Evolutionary conservation across 228 moss, liverwort and hornwort species (phyloP).

Genomic region (Sphagnum fallax): DNA sequence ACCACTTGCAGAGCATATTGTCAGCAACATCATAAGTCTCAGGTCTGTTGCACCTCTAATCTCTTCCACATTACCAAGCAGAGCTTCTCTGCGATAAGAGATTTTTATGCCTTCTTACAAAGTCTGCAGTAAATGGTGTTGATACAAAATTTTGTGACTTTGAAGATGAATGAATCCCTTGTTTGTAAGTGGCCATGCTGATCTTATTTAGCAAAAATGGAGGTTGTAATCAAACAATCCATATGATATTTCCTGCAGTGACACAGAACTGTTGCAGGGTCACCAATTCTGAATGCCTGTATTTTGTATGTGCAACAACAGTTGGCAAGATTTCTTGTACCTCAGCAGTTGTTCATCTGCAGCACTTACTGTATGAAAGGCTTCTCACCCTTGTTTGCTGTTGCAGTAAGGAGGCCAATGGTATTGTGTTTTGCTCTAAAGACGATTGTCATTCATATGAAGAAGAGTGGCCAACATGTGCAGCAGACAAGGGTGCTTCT

Average conservation of each 20-base stretch:
- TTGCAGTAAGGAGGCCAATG: conserved; percentile 41
- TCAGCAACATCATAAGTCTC: conserved; percentile 57
- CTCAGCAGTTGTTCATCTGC: neutral
- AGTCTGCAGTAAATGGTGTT: neutral
- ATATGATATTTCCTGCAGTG: neutral
- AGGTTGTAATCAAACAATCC: neutral
- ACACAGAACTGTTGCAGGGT: neutral
- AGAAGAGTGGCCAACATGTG: conserved; percentile 10
- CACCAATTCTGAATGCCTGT: neutral
- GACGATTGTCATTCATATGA: conserved; percentile 32
- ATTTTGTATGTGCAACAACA: neutral
- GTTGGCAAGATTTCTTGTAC: neutral
- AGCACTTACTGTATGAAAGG: neutral
- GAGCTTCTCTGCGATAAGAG: neutral
- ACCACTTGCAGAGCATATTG: conserved; percentile 76
- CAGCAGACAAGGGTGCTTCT: neutral
- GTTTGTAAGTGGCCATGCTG: neutral
- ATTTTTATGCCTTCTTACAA: neutral
- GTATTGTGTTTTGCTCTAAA: conserved; percentile 36
- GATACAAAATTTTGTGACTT: neutral
- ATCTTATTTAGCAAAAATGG: neutral
- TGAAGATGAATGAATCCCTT: neutral
- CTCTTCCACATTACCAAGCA: neutral
- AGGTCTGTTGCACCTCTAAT: conserved; percentile 17
- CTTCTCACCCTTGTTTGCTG: neutral